Percentiles rank a stretch among this genome's conserved stretches.
Conservation (phyloP, 2,329 filamentous ascomycete genomes). For the Sclerotinia spermophila region DNA sequence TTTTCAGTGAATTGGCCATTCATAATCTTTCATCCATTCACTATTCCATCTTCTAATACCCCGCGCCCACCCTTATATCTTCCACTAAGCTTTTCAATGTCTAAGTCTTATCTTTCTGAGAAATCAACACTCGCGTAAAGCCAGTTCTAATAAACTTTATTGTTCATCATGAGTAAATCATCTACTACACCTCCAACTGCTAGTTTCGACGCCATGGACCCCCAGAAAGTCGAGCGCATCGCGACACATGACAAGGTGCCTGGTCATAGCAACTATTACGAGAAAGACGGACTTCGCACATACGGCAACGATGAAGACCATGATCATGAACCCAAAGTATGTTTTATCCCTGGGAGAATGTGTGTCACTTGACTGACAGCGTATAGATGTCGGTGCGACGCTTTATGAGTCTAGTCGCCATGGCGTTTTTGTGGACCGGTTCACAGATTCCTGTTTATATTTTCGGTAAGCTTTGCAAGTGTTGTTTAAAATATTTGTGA, state of each 20-base stretch:
- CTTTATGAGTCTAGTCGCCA: constrained; percentile 52
- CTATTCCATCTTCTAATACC: background rate
- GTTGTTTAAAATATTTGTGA: background rate
- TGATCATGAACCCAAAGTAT: constrained; percentile 45
- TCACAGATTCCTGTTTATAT: constrained; percentile 57
- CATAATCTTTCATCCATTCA: background rate
- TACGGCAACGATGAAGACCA: constrained; percentile 47
- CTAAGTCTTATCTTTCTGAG: background rate
- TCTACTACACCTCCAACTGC: background rate
- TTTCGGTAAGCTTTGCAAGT: constrained; percentile 38
- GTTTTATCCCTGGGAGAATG: constrained; percentile 5
- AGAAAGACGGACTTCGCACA: constrained; percentile 39
- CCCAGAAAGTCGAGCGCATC: background rate
- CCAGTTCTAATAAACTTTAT: too few relatives aligned
- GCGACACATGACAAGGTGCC: constrained; percentile 23
- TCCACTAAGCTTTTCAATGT: background rate
- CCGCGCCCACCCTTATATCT: background rate
- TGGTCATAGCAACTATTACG: constrained; percentile 26
- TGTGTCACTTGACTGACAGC: constrained; percentile 44
- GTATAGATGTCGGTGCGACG: constrained; percentile 50
- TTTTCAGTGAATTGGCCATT: background rate
- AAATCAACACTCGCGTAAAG: background rate
- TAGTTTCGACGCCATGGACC: background rate
- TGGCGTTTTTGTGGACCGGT: constrained; percentile 60
- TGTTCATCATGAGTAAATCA: background rate